Base-by-base conservation (phyloP, 2,329 filamentous ascomycete species). In the Cordyceps pruinosa region DNA sequence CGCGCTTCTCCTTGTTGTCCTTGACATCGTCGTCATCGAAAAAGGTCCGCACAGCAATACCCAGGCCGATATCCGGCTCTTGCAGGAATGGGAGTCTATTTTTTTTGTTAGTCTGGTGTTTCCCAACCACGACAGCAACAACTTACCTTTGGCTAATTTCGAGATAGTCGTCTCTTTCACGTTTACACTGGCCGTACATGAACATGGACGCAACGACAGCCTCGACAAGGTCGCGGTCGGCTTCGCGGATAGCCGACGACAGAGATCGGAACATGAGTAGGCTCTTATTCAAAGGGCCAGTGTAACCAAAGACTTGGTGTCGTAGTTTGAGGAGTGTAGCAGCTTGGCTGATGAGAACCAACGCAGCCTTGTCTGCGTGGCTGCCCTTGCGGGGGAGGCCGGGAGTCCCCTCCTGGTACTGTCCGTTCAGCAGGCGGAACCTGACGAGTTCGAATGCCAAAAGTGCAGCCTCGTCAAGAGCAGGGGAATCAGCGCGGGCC, bases 231-330 rank as follows among this genome's bases (percentile, higher is more conserved):
- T 96, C 91, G 48, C 94, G 84, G 61, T 96, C 79, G 34, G 86
- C 84, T 61, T 87, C 84, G 39, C 92, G 87, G 25, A 97, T 86
- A 41, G 89, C 84, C 2, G 87, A 87, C 41, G 90, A 85, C 58
- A 97, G 79, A 1, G 90, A 92, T 60, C 90, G 88, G 76, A 92
- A 99, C 26, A 85, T 86, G 42, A 99, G 79, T 53, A 97, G 79
- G 63, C 93, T 91, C 71, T 94, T 87, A 77, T 91, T 96, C 1
- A 99, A 80, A 1, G 94, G 93, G 1, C 94, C 94, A 2, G 93
- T 97, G 72, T 97, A 99, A 30, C 94, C 94, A 64, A 93, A 92
- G 4, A 82, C 80, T 64, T 89, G 83, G 69, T 99, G 94, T 32
- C 86, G 84, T 60, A 97, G 78, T 66, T 88, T 90, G 52, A 91